Percentiles rank a stretch among this genome's conserved stretches.
Conservation (phyloP, 73 alveolate genomes). For the Tetrahymena borealis region DNA sequence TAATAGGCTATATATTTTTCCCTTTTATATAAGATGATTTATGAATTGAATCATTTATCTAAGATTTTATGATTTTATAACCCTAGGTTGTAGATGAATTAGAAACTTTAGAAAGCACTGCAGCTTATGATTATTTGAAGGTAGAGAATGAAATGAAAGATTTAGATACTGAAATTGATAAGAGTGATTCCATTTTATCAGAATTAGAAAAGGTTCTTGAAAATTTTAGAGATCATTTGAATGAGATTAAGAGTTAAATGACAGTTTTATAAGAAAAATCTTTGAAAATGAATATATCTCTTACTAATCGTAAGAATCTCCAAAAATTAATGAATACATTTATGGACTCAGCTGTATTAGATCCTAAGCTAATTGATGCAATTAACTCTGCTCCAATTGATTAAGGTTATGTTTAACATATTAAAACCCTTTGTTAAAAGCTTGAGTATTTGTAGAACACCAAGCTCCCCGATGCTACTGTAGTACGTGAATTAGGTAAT, state of each 20-base stretch:
- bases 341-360: slow-evolving; percentile 40
- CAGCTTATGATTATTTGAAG: slow-evolving; percentile 41
- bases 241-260: slow-evolving; percentile 41
- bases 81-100: neutral
- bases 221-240: slow-evolving; percentile 34
- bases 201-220: slow-evolving; percentile 29
- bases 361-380: slow-evolving; percentile 32
- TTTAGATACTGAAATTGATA: slow-evolving; percentile 34
- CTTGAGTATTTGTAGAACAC: slow-evolving; percentile 26
- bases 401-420: slow-evolving; percentile 30
- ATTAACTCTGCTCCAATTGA: slow-evolving; percentile 18
- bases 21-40: neutral
- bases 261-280: slow-evolving; percentile 31
- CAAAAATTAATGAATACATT: slow-evolving; percentile 21
- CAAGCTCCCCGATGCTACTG: slow-evolving; percentile 28
- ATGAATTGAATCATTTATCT: too few relatives aligned
- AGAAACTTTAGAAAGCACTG: slow-evolving; percentile 16
- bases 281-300: slow-evolving; percentile 25
- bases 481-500: slow-evolving; percentile 13
- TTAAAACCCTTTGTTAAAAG: slow-evolving; percentile 24
- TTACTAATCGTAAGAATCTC: slow-evolving; percentile 25
- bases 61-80: neutral
- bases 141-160: slow-evolving; percentile 47
- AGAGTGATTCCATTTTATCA: slow-evolving; percentile 26
- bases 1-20: too few relatives aligned